A percentile compares a stretch with the other conserved stretches of the same genome.
Evolutionary conservation across 1,284 basidiomycete genomes (phyloP).

Genomic region (Irpex lacteus): DNA sequence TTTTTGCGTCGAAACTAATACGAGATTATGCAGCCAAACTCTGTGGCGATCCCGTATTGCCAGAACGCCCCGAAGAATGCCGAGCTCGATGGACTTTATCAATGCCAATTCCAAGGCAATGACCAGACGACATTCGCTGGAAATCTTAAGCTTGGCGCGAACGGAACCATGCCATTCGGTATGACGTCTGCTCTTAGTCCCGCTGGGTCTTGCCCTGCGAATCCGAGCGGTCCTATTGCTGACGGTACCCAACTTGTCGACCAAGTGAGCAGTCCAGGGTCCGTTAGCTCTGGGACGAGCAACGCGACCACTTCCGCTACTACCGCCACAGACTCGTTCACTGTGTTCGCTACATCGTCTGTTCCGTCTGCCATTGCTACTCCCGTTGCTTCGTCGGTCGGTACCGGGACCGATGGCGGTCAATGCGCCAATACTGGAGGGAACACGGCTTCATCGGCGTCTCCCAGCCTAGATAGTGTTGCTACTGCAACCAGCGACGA

Average conservation of each 20-base stretch:
- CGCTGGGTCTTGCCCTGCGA: conserved; percentile 39
- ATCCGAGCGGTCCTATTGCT: conserved; percentile 36
- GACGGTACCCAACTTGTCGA: conserved; percentile 51
- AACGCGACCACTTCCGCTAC: conserved; percentile 7
- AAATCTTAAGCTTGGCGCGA: conserved; percentile 24
- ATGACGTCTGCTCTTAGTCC: conserved; percentile 30
- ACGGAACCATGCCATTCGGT: conserved; percentile 39
- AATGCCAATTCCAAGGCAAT: conserved; percentile 39
- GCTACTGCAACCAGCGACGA: conserved; percentile 9
- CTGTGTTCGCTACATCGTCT: background rate
- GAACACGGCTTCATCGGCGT: background rate
- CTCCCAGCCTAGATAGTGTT: background rate
- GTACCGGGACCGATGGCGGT: conserved; percentile 8
- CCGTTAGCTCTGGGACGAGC: conserved; percentile 5
- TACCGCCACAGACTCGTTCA: background rate
- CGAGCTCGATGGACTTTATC: conserved; percentile 41
- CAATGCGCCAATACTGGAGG: background rate
- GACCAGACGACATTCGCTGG: conserved; percentile 31
- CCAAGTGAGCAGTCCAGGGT: conserved; percentile 42
- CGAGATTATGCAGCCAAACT: conserved; percentile 29
- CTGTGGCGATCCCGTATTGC: conserved; percentile 37
- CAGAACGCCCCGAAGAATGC: conserved; percentile 36
- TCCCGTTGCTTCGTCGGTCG: conserved; percentile 15
- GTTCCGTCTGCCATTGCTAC: conserved; percentile 15
- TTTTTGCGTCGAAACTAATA: background rate